A percentile compares a stretch with the other conserved stretches of the same genome.
These are phyloP conservation scores for Candida lessepsii DNA, from an alignment of 805 yeast genomes.

Conservation along the genomic window DNA sequence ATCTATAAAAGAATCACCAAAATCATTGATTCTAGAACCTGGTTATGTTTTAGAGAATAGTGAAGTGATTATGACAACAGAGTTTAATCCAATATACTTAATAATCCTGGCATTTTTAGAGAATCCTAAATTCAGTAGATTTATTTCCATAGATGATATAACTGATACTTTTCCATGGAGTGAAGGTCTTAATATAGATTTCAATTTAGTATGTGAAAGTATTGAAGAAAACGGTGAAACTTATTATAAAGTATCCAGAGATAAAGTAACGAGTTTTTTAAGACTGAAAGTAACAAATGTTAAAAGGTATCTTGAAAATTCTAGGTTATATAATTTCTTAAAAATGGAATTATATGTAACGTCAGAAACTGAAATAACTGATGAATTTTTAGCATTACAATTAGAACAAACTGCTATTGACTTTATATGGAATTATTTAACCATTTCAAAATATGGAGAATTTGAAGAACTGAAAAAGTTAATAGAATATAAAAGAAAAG, in stretches of 20 bases:
- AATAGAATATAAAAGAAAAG: constrained; percentile 9
- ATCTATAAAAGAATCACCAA: constrained; percentile 26
- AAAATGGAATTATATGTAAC: constrained; percentile 20
- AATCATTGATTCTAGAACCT: constrained; percentile 37
- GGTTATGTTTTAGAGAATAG: constrained; percentile 44
- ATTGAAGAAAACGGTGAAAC: constrained; percentile 32
- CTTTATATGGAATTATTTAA: constrained; percentile 8
- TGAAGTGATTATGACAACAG: constrained; percentile 38
- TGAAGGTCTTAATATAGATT: constrained; percentile 20
- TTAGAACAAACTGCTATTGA: constrained; percentile 7
- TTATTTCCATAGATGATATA: constrained; percentile 43
- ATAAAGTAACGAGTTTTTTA: constrained; percentile 39
- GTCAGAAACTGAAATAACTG: constrained; percentile 22
- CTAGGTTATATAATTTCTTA: constrained; percentile 15
- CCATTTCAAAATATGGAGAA: constrained; percentile 4
- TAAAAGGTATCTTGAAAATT: constrained; percentile 11
- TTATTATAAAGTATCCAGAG: constrained; percentile 41
- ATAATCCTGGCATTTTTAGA: constrained; percentile 35
- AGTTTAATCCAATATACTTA: constrained; percentile 40
- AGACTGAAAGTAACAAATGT: constrained; percentile 35
- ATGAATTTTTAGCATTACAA: constrained; percentile 12
- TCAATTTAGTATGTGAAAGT: constrained; percentile 30
- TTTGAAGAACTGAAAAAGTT: constrained; percentile 6
- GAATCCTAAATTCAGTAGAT: constrained; percentile 22
- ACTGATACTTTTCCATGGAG: constrained; percentile 34